Base-by-base conservation (phyloP, 768 basidiomycete genomes). In the Lyophyllum semitale region DNA sequence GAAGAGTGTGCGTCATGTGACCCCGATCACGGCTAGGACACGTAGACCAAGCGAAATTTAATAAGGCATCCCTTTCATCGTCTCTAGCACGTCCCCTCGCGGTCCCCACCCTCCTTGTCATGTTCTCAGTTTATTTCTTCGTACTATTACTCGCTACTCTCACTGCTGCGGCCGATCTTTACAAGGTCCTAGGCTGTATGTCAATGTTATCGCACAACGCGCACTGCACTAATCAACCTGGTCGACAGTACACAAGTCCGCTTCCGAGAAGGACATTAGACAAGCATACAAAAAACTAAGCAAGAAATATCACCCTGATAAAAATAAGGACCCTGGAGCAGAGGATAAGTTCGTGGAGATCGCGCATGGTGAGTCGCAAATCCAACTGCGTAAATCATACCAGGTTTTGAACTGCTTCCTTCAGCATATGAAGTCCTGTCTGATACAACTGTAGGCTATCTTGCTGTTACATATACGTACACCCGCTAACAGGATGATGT, bases 341-440 rank as follows among this genome's bases (percentile, higher is more conserved):
- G 88, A 94, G 65, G 83, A 83, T 52, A 89, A 81, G 67, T 98
- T 98, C 68, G 92, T 97, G 20, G 88, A 96, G 59, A 88, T 97
- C 65, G 89, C 94, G 18, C 85, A 88, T 64, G 94, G 95, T 95
- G 64, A 58, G 83, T 46, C 40, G 27, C 26, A 15, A 29, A 25
- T 30, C 35, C 26, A 27, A 5, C 9, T 6, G 15, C n/a, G n/a
- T 29, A 27, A 13, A 27, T 18, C 13, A 3, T 9, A 18, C 22
- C 18, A 45, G n/a, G 30, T 48, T 50, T 43, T 13, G 26, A 49
- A 20, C 27, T 51, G 20, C 25, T 37, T 29, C 20, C 5, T 55
- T 13, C 59, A 88, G 97, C 96, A 8, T 99, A 98, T 63, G 95
- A 98, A 71, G 84, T 96, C n/a, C 79, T 99, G 26, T 95, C 94